Evolutionary conservation across 495 filamentous ascomycete species (phyloP).

Genomic region (Aspergillus kassunensis): DNA sequence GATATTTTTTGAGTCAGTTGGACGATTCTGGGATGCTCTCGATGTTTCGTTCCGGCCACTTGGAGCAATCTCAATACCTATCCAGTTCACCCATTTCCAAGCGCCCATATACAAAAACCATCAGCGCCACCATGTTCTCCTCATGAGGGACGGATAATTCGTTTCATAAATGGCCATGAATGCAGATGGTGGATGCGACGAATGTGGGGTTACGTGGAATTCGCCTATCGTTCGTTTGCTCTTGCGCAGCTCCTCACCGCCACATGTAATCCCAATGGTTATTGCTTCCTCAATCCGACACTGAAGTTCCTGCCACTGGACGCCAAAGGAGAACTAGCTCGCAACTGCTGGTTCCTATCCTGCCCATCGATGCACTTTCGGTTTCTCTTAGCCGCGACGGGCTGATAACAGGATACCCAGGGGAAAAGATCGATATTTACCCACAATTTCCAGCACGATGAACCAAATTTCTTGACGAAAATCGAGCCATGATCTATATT

Average conservation of each 20-base stretch:
- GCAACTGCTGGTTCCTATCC: conserved; percentile 1
- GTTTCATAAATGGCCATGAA: conserved; percentile 7
- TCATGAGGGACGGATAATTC: not conserved
- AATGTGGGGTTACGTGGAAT: conserved; percentile 35
- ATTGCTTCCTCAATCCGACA: conserved; percentile 19
- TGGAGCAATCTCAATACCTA: not conserved
- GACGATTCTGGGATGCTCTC: not conserved
- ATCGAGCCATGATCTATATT: not conserved
- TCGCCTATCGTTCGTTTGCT: conserved; percentile 34
- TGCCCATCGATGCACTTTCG: conserved; percentile 1
- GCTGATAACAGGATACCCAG: conserved; percentile 13
- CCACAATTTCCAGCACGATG: not conserved
- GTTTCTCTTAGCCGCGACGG: conserved; percentile 15
- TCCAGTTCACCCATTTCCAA: not conserved
- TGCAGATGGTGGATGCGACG: conserved; percentile 18
- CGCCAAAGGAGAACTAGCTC: conserved; percentile 1
- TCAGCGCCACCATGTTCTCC: conserved; percentile 3
- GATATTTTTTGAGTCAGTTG: not conserved
- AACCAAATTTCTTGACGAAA: not conserved
- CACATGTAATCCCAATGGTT: conserved; percentile 31
- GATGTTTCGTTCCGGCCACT: not conserved
- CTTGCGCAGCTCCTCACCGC: conserved; percentile 35
- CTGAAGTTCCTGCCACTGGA: conserved; percentile 23
- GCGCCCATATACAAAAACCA: conserved; percentile 2
- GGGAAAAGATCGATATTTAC: conserved; percentile 3